A percentile compares a stretch with the other conserved stretches of the same genome.
These are phyloP conservation scores for Tricholoma matsutake DNA, from an alignment of 768 basidiomycete genomes.

Conservation along the genomic window DNA sequence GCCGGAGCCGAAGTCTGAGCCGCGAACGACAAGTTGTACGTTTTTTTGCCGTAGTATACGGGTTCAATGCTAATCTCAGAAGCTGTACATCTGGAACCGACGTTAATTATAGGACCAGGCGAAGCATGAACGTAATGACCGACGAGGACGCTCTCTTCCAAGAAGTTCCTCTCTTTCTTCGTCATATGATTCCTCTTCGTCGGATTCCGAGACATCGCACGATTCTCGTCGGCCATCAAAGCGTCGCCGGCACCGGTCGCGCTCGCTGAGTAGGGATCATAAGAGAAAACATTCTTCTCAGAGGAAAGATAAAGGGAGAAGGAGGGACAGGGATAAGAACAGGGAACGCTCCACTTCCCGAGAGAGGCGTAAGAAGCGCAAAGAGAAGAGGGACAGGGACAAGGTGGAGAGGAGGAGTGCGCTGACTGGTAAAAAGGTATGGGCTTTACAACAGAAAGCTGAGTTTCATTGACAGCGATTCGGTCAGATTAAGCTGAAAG, in stretches of 20 bases:
- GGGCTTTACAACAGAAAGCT: background rate
- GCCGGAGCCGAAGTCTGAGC: conserved; percentile 3
- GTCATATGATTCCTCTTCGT: conserved; percentile 6
- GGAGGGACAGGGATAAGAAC: background rate
- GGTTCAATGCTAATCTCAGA: conserved; percentile 17
- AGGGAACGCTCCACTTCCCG: conserved; percentile 13
- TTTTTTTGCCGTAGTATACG: background rate
- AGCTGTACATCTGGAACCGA: conserved; percentile 9
- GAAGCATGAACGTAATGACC: conserved; percentile 2
- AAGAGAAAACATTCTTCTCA: background rate
- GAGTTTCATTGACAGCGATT: background rate
- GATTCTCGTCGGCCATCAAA: conserved; percentile 5
- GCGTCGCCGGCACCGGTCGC: conserved; percentile 10
- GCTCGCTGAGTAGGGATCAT: conserved; percentile 5
- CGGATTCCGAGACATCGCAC: conserved; percentile 1
- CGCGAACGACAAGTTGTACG: conserved; percentile 14
- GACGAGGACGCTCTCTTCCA: conserved; percentile 7
- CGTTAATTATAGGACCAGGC: conserved; percentile 8
- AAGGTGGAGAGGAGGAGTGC: conserved; percentile 20
- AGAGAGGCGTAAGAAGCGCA: conserved; percentile 14
- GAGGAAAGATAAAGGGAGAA: conserved; percentile 6
- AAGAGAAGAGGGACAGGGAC: conserved; percentile 15
- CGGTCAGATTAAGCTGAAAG: conserved; percentile 20
- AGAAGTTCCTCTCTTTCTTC: conserved; percentile 8
- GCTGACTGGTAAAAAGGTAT: conserved; percentile 21